These are phyloP conservation scores for Gilbertella persicaria DNA, from an alignment of 371 early-diverging fungal species.

Conservation along the genomic window DNA sequence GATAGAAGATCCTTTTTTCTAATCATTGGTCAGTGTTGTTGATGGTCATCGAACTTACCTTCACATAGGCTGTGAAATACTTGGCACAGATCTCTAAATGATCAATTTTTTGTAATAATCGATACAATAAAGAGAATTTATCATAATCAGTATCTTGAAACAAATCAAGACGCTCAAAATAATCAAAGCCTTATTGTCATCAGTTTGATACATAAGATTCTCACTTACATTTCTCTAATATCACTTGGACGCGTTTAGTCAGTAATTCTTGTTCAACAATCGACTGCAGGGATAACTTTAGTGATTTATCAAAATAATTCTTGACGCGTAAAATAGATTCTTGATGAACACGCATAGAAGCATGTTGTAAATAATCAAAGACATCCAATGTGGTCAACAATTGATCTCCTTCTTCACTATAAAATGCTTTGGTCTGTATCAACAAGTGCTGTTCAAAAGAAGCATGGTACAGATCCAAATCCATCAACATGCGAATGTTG, in stretches of 20 bases:
- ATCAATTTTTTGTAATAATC: conserved; percentile 38
- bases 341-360: conserved; percentile 68
- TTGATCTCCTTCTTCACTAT: conserved; percentile 66
- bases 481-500: conserved; percentile 76
- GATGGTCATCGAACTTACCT: conserved; percentile 25
- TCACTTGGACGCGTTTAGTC: conserved; percentile 59
- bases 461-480: conserved; percentile 73
- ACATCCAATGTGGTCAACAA: conserved; percentile 57
- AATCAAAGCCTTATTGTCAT: conserved; percentile 50
- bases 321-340: conserved; percentile 66
- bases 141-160: conserved; percentile 28
- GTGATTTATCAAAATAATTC: conserved; percentile 76
- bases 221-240: conserved; percentile 65
- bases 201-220: background rate
- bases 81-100: conserved; percentile 33
- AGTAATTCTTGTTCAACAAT: conserved; percentile 73
- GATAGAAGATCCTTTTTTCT: conserved; percentile 36
- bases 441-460: conserved; percentile 73
- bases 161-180: conserved; percentile 47
- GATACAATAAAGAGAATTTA: conserved; percentile 66
- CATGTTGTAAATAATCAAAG: conserved; percentile 69
- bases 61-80: conserved; percentile 39
- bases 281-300: conserved; percentile 62
- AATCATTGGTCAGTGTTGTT: background rate
- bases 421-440: conserved; percentile 66